Evolutionary conservation across 441 rosid genomes (phyloP), one percentile per base, ranked within the genome.

Genomic region (Syzygium malaccense): DNA sequence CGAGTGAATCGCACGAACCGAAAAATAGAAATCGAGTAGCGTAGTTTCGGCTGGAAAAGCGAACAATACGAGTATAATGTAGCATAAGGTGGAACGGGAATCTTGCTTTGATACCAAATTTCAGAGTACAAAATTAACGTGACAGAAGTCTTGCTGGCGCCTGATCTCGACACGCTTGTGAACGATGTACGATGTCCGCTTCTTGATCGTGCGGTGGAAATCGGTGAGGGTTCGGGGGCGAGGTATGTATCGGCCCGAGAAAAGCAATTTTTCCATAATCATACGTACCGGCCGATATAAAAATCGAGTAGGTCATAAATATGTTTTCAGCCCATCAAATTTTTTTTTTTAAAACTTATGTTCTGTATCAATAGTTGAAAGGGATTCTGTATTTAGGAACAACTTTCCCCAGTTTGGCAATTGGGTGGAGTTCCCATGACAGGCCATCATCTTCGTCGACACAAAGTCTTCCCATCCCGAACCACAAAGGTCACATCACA

Each of bases 21-120:
- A 45, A 56, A 56, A 20, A 56, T 56, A 56, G 25, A 20, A 55
- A 55, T 2, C 2, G 3, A 20, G 28, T 28, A 32, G 18, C 7
- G 1, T 66, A 30, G 6, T 6, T 66, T 0, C 78, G 0, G 9
- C 5, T 5, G 7, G 6, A 66, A 66, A 32, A 66, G 0, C 1
- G 4, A 66, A 66, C 3, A 32, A 62, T n/a, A 28, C 2, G 1
- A 62, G 17, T 14, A n/a, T 62, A 7, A 3, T 0, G 0, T 2
- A 0, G 0, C 7, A 14, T 5, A 14, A 54, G 55, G 15, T 54
- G 53, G 53, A 49, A 49, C 3, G 14, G 4, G 53, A 49, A 49
- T 53, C 14, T 53, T 14, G 5, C 55, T 14, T 53, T 1, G 55
- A 14, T 53, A 14, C 17, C 55, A 14, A 53, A 14, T 53, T 13